Evolutionary conservation across 1,284 basidiomycete genomes (phyloP), one percentile per base, ranked within the genome.

Genomic region (Porogramme epimiltina): DNA sequence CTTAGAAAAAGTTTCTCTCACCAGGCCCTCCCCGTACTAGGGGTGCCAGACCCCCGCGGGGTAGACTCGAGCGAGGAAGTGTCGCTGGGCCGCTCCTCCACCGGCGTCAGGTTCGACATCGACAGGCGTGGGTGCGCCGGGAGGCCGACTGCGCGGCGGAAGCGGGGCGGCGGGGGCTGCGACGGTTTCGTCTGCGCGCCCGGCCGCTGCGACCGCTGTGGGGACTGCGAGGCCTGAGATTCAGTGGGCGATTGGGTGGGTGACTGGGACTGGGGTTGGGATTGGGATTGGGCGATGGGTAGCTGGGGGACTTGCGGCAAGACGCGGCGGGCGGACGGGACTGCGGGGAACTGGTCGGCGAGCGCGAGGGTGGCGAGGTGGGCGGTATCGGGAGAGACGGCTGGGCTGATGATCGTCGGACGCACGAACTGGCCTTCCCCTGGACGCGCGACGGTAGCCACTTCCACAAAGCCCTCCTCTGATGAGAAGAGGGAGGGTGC

Each of bases 61-160:
- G 57, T 46, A 47, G 46, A 51, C 45, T 45, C 47, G 38, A 55
- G 51, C 37, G 56, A 51, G 28, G 47, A 22, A 15, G 56, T 51
- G 45, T 55, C 57, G 25, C 45, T 51, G 63, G 46, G 50, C 41
- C 33, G 46, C 54, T 59, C 66, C 62, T 49, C 65, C 59, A 52
- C 56, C 40, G 64, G 61, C 44, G 63, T 58, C 37, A 73, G 72
- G 18, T 61, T 66, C 57, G 70, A 70, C 25, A 76, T 74, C 43
- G 50, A 51, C 31, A 68, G 46, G 49, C 64, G 68, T 37, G 67
- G 68, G 44, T 66, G 59, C 8, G 64, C 54, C 20, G 67, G 68
- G 42, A 68, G 54, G 16, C 64, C 64, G 20, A 67, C 62, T n/a
- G 54, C 51, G 4, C 54, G 45, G 19, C 49, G 56, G 52, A 60